Conservation (phyloP, 1,139 yeast genomes). For the Meyerozyma guilliermondii region DNA sequence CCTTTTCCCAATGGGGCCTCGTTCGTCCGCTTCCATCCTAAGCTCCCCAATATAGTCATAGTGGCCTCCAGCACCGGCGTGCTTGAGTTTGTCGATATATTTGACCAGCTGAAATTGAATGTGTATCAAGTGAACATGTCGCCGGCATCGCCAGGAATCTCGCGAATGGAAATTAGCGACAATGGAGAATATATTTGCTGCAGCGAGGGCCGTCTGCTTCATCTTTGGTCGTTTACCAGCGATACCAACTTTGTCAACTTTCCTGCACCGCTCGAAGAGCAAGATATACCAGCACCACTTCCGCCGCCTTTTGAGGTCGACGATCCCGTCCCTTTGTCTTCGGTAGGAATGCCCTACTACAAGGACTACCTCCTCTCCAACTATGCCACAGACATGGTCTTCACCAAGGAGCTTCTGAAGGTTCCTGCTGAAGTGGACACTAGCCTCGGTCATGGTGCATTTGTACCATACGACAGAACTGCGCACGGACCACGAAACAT, state of each 20-base stretch:
- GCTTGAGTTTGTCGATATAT: conserved; percentile 77
- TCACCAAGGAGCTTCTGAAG: conserved; percentile 48
- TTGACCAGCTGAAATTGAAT: conserved; percentile 64
- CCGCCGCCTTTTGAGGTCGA: conserved; percentile 30
- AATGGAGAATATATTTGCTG: conserved; percentile 79
- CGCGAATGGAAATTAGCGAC: conserved; percentile 62
- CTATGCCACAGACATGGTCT: conserved; percentile 63
- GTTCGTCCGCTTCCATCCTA: conserved; percentile 81
- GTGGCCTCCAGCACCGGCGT: conserved; percentile 78
- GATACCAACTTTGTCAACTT: conserved; percentile 41
- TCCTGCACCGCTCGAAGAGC: conserved; percentile 48
- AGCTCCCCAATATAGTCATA: conserved; percentile 71
- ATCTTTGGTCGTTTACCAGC: conserved; percentile 64
- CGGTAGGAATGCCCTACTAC: conserved; percentile 85
- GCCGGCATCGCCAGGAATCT: conserved; percentile 31
- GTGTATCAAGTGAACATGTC: conserved; percentile 60
- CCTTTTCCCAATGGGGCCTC: conserved; percentile 91
- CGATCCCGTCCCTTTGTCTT: conserved; percentile 50
- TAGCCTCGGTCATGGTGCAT: conserved; percentile 3
- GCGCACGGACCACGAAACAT: conserved; percentile 40
- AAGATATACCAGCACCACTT: conserved; percentile 24
- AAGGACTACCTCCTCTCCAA: conserved; percentile 73
- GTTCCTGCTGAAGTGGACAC: conserved; percentile 43
- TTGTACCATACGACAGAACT: conserved; percentile 50
- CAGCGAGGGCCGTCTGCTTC: conserved; percentile 63